Base-by-base conservation (phyloP, 169 alveolate species). In the Perkinsus olseni region DNA sequence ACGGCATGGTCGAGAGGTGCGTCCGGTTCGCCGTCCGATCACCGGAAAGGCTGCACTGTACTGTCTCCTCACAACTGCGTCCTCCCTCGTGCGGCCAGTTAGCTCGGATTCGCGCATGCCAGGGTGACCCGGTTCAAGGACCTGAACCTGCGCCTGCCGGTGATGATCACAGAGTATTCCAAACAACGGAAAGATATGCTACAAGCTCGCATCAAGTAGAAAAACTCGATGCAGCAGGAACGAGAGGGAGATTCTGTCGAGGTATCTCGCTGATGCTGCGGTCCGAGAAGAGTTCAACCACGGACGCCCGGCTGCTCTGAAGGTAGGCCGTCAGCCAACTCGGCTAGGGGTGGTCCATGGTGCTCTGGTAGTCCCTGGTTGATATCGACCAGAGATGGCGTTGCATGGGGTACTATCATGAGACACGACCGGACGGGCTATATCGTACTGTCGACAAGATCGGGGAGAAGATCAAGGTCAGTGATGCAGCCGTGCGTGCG, bases 151-250 rank as follows among this genome's bases (percentile, higher is more conserved):
- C 38, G 38, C 74, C 92, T 39, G 24, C 92, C 92, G 31, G 40
- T 21, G 31, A 39, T 91, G 62, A 34, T 91, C 1, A 48, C 38
- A 38, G 92, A 91, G 92, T 0, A 24, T 10, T 91, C 24, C 92
- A 39, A 91, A 34, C 40, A 38, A 24, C 20, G 92, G 31, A 91
- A 91, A n/a, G 92, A 91, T 48, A 91, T 38, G 92, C 92, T 91
- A n/a, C 20, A 38, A 28, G 1, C 38, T 8, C 37, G 92, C 28
- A 28, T 91, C 38, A 91, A 91, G 74, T 38, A 38, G 91, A 74
- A 40, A 74, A 74, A 17, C 38, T 38, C 8, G 91, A n/a, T n/a
- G n/a, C n/a, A n/a, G n/a, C n/a, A n/a, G n/a, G n/a, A n/a, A n/a
- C n/a, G n/a, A n/a, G n/a, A n/a, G n/a, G n/a, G n/a, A n/a, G n/a